Base-by-base conservation (phyloP, 257 asterid species). In the Osmanthus fragrans region DNA sequence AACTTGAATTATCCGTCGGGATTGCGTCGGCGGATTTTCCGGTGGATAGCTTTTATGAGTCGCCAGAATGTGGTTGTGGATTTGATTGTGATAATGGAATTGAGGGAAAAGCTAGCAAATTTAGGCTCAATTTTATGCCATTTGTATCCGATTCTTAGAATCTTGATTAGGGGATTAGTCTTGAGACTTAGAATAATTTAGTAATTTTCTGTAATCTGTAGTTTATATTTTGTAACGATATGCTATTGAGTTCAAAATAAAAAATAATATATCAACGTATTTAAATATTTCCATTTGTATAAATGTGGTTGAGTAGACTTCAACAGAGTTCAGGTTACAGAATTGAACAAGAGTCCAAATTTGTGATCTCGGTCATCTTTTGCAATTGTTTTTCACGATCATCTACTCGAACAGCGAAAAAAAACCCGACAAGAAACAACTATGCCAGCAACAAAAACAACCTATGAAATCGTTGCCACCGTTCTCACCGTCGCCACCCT, bases 11-110 rank as follows among this genome's bases (percentile, higher is more conserved):
- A 29, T 92, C 97, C 15, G 92, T 94, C 29, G 98, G 98, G 21
- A 80, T 94, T 19, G 81, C 82, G 33, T 92, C 97, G 8, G 97
- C 93, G 3, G 75, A 47, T 78, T 94, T 92, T 27, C 78, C 85
- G 47, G 51, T 87, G 77, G 89, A 88, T 7, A 90, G 73, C 4
- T 94, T 94, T 49, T 56, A 70, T 13, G 97, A 90, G 84, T 74
- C 91, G 12, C 98, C 97, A 49, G 90, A 83, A 78, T 94, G 98
- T 49, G 98, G 98, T 0, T 91, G 93, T 74, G 97, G 97, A 39
- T 94, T 87, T 72, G 92, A 89, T n/a, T 87, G 90, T 75, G 76
- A 7, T 72, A 70, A 71, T 69, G 76, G 8, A 23, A n/a, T 10
- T 21, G 37, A 11, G 27, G 66, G 27, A 21, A 54, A 18, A 27